Base-by-base conservation (phyloP, 1,284 basidiomycete genomes). In the Volvariella volvacea region DNA sequence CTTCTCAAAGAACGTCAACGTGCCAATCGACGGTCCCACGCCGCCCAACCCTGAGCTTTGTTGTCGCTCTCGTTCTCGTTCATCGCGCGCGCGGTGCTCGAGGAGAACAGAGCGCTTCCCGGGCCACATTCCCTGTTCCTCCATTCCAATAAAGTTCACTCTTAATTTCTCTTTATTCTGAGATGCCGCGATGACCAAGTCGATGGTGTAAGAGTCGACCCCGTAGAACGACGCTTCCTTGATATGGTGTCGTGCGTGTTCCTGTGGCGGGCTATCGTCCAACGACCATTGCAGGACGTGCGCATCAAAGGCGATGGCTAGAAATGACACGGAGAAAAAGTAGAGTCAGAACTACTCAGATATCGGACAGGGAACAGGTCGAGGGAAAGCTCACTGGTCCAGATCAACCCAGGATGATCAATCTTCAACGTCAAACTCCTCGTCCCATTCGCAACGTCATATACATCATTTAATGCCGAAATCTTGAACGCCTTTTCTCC, bases 271-370 rank as follows among this genome's bases (percentile, higher is more conserved):
- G 46, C 78, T 74, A 50, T 83, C 69, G 55, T 90, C 86, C 32
- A 92, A 70, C 22, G 76, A 85, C 95, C 95, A 98, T 44, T 77
- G 67, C 14, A 94, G 62, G 4, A 99, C 89, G 50, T 96, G 87
- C 0, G 92, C 94, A 44, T 94, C 87, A 56, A 99, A 98, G 0
- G 92, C 88, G 43, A 99, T 76, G 1, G 90, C 92, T 78, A 58
- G 45, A 50, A 43, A 30, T 44, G 45, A 33, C 46, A 41, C 14
- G 21, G 9, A 21, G 22, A 31, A 15, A 20, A 22, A 9, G 6
- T 33, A 25, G 15, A 49, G 22, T 53, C 12, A 42, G 32, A 21
- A 34, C 19, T 32, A 34, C 10, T n/a, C 39, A n/a, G 15, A 10
- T 43, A 45, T 22, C 31, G 17, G 22, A n/a, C 31, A 25, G n/a